phyloP scores from a whole-genome alignment of 2,329 filamentous ascomycete genomes.

The Aspergillus alliaceus region DNA sequence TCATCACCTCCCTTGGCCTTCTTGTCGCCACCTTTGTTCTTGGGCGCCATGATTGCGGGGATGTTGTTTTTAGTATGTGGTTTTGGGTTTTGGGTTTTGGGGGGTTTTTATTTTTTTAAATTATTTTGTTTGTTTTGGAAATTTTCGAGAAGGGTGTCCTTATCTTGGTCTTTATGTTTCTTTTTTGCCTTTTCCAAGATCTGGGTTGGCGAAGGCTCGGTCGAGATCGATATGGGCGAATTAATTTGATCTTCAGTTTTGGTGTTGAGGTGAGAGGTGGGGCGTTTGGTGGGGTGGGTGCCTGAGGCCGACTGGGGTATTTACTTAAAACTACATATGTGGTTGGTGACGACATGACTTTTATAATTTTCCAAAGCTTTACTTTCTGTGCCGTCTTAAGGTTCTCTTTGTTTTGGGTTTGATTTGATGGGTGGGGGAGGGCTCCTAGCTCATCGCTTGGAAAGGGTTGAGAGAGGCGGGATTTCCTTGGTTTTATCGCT shows the following conservation, averaged over 20 bases:
- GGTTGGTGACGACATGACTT: slow-evolving; percentile 10
- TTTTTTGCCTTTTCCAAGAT: background rate
- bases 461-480: too few relatives aligned
- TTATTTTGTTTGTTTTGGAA: background rate
- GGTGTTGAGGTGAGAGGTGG: background rate
- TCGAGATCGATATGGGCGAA: background rate
- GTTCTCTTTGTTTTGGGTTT: background rate
- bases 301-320: background rate
- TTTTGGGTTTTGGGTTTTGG: background rate
- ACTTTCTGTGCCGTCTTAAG: background rate
- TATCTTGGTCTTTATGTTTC: background rate
- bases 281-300: background rate
- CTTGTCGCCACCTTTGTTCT: slow-evolving; percentile 40
- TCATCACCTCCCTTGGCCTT: slow-evolving; percentile 43
- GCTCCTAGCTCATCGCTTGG: too few relatives aligned
- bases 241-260: background rate
- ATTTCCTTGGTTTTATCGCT: background rate
- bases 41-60: slow-evolving; percentile 39
- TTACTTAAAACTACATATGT: background rate
- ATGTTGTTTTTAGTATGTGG: background rate
- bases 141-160: background rate
- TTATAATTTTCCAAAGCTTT: background rate
- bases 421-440: background rate
- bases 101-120: background rate
- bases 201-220: background rate